Conservation (phyloP, 148 eudicot genomes). For the Persicaria maculosa region DNA sequence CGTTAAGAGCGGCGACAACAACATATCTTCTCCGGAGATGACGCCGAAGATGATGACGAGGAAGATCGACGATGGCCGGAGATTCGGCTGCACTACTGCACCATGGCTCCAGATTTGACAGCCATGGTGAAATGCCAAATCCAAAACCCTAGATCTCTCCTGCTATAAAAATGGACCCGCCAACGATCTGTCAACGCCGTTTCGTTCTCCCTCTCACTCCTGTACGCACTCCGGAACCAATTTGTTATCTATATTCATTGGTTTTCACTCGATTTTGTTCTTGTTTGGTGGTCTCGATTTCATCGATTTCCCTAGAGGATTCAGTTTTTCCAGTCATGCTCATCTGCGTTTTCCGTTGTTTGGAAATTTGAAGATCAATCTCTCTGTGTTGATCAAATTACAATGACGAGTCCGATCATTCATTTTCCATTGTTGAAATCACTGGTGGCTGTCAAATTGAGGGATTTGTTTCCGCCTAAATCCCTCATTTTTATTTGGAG, state of each 20-base stretch:
- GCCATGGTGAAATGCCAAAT: too few species aligned
- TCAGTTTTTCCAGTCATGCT: background rate
- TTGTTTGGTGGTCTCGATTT: background rate
- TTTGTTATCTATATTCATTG: background rate
- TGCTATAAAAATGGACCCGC: background rate
- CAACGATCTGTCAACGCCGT: slow-evolving; percentile 3
- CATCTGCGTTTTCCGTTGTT: background rate
- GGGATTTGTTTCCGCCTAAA: background rate
- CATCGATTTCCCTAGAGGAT: background rate
- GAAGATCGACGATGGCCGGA: too few species aligned
- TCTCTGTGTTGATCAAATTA: slow-evolving; percentile 5
- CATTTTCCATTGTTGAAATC: too few species aligned
- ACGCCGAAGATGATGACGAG: too few species aligned
- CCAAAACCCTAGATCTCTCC: background rate
- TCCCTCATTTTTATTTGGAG: background rate
- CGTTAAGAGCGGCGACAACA: too few species aligned
- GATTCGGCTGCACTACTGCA: too few species aligned
- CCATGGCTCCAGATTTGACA: too few species aligned
- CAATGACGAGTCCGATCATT: slow-evolving; percentile 6
- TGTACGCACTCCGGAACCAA: background rate
- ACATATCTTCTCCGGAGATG: too few species aligned
- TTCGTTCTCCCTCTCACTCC: background rate
- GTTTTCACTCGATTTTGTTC: background rate
- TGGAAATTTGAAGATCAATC: slow-evolving; percentile 23
- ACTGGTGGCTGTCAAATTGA: too few species aligned